These are phyloP conservation scores for Senna tora DNA, from an alignment of 306 rosid genomes.

Conservation along the genomic window DNA sequence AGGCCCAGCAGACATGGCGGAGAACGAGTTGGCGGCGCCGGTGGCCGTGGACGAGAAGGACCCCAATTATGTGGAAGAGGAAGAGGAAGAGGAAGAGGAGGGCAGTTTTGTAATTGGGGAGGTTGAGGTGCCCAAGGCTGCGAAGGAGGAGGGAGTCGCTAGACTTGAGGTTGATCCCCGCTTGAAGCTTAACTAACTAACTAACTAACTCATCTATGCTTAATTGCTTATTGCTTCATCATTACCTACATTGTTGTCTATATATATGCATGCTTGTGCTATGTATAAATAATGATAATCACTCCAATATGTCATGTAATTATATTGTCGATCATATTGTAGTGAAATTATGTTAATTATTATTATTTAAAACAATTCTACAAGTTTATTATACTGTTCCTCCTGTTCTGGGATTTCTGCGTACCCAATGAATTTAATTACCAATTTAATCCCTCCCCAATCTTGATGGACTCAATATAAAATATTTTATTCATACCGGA, in stretches of 20 bases:
- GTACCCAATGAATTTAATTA: too few relatives aligned
- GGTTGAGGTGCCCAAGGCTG: slow-evolving; percentile 63
- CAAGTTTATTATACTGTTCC: too few relatives aligned
- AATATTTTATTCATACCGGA: too few relatives aligned
- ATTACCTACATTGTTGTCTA: too few relatives aligned
- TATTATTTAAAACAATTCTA: too few relatives aligned
- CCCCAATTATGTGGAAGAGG: slow-evolving; percentile 74
- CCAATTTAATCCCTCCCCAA: too few relatives aligned
- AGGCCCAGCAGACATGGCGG: slow-evolving; percentile 57
- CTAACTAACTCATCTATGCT: not conserved
- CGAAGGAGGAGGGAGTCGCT: slow-evolving; percentile 46
- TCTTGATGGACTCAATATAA: too few relatives aligned
- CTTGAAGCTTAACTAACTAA: slow-evolving; percentile 6
- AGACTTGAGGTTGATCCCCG: slow-evolving; percentile 73
- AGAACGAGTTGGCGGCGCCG: slow-evolving; percentile 52
- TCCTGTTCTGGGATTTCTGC: too few relatives aligned
- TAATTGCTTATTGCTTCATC: too few relatives aligned
- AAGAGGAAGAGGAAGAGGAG: slow-evolving; percentile 36
- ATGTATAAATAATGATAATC: not conserved
- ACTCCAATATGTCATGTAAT: too few relatives aligned
- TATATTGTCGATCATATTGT: too few relatives aligned
- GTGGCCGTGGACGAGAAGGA: slow-evolving; percentile 71
- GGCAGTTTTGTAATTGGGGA: slow-evolving; percentile 56
- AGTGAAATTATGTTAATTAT: too few relatives aligned
- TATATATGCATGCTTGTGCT: not conserved